Evolutionary conservation across 495 filamentous ascomycete species (phyloP), one percentile per base, ranked within the genome.

Genomic region (Lophium mytilinum): DNA sequence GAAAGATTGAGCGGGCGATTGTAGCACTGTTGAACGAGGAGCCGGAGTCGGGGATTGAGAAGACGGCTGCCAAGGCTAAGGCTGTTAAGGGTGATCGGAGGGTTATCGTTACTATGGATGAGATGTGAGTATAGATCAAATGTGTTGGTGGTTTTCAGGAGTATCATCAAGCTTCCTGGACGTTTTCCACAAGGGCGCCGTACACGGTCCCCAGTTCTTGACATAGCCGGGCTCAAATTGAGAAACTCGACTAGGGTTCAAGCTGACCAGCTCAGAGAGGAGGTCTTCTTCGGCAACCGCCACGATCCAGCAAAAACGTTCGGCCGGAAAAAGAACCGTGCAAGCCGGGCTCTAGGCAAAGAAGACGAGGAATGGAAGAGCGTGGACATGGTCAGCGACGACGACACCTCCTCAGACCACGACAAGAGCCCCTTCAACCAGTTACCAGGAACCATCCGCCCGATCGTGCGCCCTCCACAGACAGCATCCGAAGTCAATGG

Each of bases 401-500:
- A 40, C n/a, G 9, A 17, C 33, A 30, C 50, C 1, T 18, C 14
- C 2, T 21, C 34, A 37, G 24, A 35, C 4, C 9, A 14, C 9
- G 9, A 3, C 19, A 30, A 51, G 35, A 9, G 9, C 3, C 11
- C 43, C 10, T 3, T 15, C n/a, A 3, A 24, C 9, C 9, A 18
- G 9, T 12, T 6, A 18, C 14, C 45, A 5, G 7, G 14, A 8
- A 24, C 21, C 30, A 6, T 18, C 15, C 12, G 46, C 18, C 53
- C 46, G 17, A 52, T 64, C n/a, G 52, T 71, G 8, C 71, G 75
- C 0, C 71, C 69, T 8, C 63, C 71, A n/a, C 73, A 76, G 52
- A 37, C 14, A 6, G 46, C 63, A 18, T 70, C 71, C 35, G 68
- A 72, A 14, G 72, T 75, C 39, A 75, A 76, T 52, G 69, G 68